These are phyloP conservation scores for Penstemon davidsonii DNA, from an alignment of 257 asterid species.

Conservation along the genomic window DNA sequence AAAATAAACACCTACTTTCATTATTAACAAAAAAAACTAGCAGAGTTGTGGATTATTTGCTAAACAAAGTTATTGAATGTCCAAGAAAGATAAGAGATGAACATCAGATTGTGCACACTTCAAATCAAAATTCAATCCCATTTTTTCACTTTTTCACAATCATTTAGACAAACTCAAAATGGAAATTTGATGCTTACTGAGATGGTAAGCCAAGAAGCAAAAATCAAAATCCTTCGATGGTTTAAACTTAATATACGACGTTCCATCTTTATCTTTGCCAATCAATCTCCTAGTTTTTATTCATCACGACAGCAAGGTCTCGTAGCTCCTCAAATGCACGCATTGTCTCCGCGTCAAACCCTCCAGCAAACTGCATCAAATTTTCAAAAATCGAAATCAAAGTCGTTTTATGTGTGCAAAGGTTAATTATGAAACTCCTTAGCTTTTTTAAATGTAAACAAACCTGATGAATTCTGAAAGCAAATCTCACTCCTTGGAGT, in stretches of 20 bases:
- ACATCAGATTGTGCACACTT: neutral
- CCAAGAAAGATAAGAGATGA: too few species aligned
- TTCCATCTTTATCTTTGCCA: constrained; percentile 5
- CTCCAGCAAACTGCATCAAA: constrained; percentile 87
- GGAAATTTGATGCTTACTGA: constrained; percentile 52
- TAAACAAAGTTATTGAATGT: too few species aligned
- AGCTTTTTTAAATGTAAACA: constrained; percentile 12
- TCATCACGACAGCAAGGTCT: constrained; percentile 69
- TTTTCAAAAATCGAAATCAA: neutral
- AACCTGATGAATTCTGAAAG: constrained; percentile 96
- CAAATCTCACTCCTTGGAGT: constrained; percentile 93
- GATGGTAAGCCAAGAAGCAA: constrained; percentile 57
- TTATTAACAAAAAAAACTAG: too few species aligned
- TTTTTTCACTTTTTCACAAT: neutral
- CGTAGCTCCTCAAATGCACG: constrained; percentile 92
- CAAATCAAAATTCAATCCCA: constrained; percentile 19
- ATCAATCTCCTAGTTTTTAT: constrained; percentile 43
- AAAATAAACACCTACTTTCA: too few species aligned
- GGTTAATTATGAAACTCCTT: neutral
- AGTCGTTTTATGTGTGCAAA: neutral
- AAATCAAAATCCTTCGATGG: constrained; percentile 12
- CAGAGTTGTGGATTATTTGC: too few species aligned
- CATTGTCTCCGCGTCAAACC: constrained; percentile 94
- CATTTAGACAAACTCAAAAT: constrained; percentile 14
- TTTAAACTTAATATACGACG: neutral